Evolutionary conservation across 2,329 filamentous ascomycete genomes (phyloP), one percentile per base, ranked within the genome.

Genomic region (Zasmidium citrigriseum): DNA sequence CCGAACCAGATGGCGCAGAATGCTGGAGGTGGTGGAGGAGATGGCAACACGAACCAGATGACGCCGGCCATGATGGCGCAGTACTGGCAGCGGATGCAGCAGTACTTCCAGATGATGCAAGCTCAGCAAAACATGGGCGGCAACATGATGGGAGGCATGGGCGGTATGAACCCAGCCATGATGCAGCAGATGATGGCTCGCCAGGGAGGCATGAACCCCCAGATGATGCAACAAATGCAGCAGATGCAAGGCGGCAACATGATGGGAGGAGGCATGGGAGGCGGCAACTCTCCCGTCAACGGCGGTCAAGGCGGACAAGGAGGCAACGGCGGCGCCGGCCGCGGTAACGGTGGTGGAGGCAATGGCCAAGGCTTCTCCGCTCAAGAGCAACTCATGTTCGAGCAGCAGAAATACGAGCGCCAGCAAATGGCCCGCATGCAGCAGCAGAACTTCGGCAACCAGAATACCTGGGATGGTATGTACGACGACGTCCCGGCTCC

Each of bases 71-170:
- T 96, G 81, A 97, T 98, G 92, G 95, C 95, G 2, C 93, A 97
- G 74, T 97, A 98, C 78, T 96, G 95, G 86, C 91, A 96, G 75
- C 87, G 93, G 49, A 98, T 99, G 93, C 95, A 99, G 76, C 91
- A 96, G 73, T 96, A 96, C 77, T 96, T 97, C 75, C 83, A 88
- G 57, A 88, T 96, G 69, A 70, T 64, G 75, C 78, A 67, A 75
- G 76, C 53, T 66, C 75, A 68, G 56, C 75, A 76, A 50, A 62
- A 29, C 68, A 62, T 74, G 67, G 78, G 77, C 21, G 93, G 93
- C 87, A 79, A 76, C 25, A 75, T 75, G 22, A 70, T 71, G 67
- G 65, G 63, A 48, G 59, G 59, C 38, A 65, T 66, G 64, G 59
- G 52, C 34, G 62, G 55, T 22, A 68, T 68, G 64, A 55, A 63